Conservation (phyloP, 768 basidiomycete species). For the Tricholoma furcatifolium region DNA sequence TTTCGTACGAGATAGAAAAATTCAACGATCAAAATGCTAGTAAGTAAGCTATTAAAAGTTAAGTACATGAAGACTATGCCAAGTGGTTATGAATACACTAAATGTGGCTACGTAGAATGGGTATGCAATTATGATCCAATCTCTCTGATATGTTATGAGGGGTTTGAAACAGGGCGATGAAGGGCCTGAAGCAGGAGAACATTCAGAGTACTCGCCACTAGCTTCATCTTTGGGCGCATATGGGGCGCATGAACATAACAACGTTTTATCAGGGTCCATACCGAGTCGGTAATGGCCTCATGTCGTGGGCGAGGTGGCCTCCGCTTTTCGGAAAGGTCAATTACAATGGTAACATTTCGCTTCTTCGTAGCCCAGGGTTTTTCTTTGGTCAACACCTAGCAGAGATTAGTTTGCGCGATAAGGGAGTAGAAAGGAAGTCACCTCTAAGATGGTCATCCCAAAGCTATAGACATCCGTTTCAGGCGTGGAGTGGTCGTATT, state of each 20-base stretch:
- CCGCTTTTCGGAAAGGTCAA: background rate
- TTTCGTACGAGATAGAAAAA: too few species aligned
- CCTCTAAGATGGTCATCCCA: slow-evolving; percentile 26
- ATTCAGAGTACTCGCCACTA: slow-evolving; percentile 2
- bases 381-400: slow-evolving; percentile 5
- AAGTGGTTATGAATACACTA: too few species aligned
- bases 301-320: slow-evolving; percentile 9
- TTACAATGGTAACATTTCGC: background rate
- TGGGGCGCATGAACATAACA: slow-evolving; percentile 9
- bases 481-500: slow-evolving; percentile 3
- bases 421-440: background rate
- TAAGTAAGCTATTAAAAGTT: too few species aligned
- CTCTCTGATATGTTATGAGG: background rate
- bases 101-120: too few species aligned
- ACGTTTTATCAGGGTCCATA: slow-evolving; percentile 14
- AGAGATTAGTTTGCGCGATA: background rate
- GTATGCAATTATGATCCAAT: too few species aligned
- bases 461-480: slow-evolving; percentile 24
- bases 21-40: too few species aligned
- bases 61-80: too few species aligned
- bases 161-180: too few species aligned
- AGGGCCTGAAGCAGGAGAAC: background rate
- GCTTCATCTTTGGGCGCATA: slow-evolving; percentile 1
- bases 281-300: slow-evolving; percentile 9
- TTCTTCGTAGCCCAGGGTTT: slow-evolving; percentile 4